These are phyloP conservation scores for Tetradesmus lagerheimii DNA, from an alignment of 139 green algal species.

Conservation along the genomic window DNA sequence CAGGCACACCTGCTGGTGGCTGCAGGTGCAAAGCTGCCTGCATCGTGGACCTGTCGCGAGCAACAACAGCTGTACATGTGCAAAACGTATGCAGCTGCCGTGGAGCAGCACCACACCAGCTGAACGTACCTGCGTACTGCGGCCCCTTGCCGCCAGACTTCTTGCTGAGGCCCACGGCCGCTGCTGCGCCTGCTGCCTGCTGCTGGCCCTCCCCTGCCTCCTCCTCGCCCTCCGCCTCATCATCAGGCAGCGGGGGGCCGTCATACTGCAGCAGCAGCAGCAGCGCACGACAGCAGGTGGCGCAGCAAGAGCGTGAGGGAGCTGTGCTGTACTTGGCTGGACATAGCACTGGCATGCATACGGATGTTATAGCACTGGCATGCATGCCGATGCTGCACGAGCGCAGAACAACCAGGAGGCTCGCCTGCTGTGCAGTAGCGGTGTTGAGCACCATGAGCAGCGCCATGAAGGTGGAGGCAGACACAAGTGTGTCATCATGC, in stretches of 20 bases:
- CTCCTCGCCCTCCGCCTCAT: conserved; percentile 16
- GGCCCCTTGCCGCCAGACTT: conserved; percentile 55
- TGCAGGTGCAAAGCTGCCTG: too few species aligned
- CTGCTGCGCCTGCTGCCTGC: neutral
- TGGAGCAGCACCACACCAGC: neutral
- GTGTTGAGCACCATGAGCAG: neutral
- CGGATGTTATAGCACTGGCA: neutral
- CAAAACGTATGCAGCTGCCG: too few species aligned
- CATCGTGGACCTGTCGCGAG: too few species aligned
- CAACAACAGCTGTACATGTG: neutral
- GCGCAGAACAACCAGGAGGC: too few species aligned
- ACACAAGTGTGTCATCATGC: too few species aligned
- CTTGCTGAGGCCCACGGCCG: conserved; percentile 6
- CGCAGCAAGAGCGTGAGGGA: neutral
- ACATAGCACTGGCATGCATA: neutral
- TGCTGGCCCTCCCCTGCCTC: neutral
- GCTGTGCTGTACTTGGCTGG: neutral
- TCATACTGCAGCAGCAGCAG: conserved; percentile 19
- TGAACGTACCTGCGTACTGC: conserved; percentile 41
- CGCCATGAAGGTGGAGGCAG: too few species aligned
- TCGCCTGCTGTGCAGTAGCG: too few species aligned
- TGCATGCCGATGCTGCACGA: too few species aligned
- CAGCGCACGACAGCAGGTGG: too few species aligned
- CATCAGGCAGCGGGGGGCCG: conserved; percentile 11
- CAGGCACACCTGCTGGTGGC: too few species aligned